A percentile compares a stretch with the other conserved stretches of the same genome.
These are phyloP conservation scores for Candida sanyaensis DNA, from an alignment of 1,139 yeast species.

Conservation along the genomic window DNA sequence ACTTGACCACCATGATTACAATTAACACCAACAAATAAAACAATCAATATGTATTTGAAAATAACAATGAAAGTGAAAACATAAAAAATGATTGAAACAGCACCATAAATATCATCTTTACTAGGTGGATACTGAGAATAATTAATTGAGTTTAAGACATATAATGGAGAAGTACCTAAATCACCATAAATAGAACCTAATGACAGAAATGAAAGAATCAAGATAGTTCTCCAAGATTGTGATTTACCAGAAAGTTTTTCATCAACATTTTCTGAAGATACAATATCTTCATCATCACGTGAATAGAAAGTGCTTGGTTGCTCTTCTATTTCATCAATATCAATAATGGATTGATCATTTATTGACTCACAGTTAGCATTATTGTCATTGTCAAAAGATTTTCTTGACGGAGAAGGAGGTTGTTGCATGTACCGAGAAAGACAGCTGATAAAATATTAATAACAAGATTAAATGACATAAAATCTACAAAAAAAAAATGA, in stretches of 20 bases:
- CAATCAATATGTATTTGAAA: slow-evolving; percentile 51
- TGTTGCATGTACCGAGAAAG: background rate
- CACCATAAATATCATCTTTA: slow-evolving; percentile 49
- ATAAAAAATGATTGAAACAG: slow-evolving; percentile 55
- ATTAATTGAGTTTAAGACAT: slow-evolving; percentile 49
- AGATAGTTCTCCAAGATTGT: slow-evolving; percentile 24
- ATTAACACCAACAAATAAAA: slow-evolving; percentile 52
- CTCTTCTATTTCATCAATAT: slow-evolving; percentile 6
- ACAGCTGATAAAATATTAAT: too few relatives aligned
- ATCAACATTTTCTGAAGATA: slow-evolving; percentile 1
- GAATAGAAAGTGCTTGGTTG: background rate
- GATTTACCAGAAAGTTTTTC: slow-evolving; percentile 5
- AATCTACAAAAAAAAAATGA: too few relatives aligned
- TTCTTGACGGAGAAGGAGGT: background rate
- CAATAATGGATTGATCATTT: slow-evolving; percentile 3
- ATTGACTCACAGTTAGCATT: background rate
- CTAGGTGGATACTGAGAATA: slow-evolving; percentile 30
- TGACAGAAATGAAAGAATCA: slow-evolving; percentile 32
- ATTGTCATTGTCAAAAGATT: slow-evolving; percentile 1
- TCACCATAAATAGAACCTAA: slow-evolving; percentile 66
- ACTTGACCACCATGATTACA: slow-evolving; percentile 65
- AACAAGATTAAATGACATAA: too few relatives aligned
- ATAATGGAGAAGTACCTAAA: slow-evolving; percentile 61
- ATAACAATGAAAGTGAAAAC: slow-evolving; percentile 54
- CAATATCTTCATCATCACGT: slow-evolving; percentile 7